These are phyloP conservation scores for Aspergillus nidulans DNA, from an alignment of 495 filamentous ascomycete species.

Conservation along the genomic window DNA sequence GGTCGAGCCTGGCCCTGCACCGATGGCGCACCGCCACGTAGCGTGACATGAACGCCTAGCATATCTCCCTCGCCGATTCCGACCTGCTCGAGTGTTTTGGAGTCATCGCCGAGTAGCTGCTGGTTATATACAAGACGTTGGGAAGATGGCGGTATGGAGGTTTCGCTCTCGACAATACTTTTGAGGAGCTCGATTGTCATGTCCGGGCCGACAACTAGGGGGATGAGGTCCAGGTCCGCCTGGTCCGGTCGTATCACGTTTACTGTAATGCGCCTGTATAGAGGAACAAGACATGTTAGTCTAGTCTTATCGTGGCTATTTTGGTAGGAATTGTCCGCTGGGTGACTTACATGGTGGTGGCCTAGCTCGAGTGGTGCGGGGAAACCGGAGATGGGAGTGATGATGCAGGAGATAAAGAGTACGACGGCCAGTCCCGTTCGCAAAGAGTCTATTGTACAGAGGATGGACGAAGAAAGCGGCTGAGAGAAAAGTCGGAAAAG, in stretches of 20 bases:
- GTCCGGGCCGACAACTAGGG: slow-evolving; percentile 75
- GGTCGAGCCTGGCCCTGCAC: slow-evolving; percentile 14
- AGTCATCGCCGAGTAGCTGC: slow-evolving; percentile 68
- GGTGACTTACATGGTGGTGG: slow-evolving; percentile 20
- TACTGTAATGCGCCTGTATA: slow-evolving; percentile 74
- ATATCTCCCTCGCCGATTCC: slow-evolving; percentile 86
- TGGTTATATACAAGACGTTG: slow-evolving; percentile 83
- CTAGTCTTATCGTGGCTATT: neutral
- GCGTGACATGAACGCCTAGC: slow-evolving; percentile 74
- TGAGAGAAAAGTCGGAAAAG: neutral
- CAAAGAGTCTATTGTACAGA: slow-evolving; percentile 1
- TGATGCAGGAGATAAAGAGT: slow-evolving; percentile 1
- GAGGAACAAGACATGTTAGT: neutral
- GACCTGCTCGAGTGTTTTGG: slow-evolving; percentile 75
- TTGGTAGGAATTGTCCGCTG: neutral
- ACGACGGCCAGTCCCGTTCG: neutral
- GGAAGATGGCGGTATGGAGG: slow-evolving; percentile 42
- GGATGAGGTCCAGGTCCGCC: slow-evolving; percentile 73
- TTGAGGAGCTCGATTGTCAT: slow-evolving; percentile 87
- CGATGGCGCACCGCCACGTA: slow-evolving; percentile 16
- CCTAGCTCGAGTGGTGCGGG: slow-evolving; percentile 16
- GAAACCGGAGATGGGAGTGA: slow-evolving; percentile 10
- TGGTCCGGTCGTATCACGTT: slow-evolving; percentile 69
- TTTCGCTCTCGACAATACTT: slow-evolving; percentile 69
- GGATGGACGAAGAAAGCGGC: neutral